Base-by-base conservation (phyloP, 2,329 filamentous ascomycete species). In the Colletotrichum australisinense region DNA sequence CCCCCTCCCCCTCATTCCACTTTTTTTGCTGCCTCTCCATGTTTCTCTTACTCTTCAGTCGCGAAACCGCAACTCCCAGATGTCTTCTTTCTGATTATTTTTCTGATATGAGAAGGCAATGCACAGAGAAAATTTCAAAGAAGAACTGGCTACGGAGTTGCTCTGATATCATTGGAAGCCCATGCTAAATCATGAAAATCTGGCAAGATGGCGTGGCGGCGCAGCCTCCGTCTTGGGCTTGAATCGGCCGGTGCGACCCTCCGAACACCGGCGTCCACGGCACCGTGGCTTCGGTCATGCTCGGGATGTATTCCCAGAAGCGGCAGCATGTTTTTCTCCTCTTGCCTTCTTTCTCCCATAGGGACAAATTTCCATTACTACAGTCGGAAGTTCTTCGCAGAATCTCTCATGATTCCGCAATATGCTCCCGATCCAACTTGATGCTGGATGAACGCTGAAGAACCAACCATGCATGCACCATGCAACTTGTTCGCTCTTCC, bases 1-100 rank as follows among this genome's bases (percentile, higher is more conserved):
- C 66, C 49, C 58, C 69, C 69, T 72, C 60, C 62, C 62, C 62
- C 62, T 64, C 62, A 64, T 64, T 55, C 49, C 16, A n/a, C 62
- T 53, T n/a, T 11, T 42, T 11, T 42, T 11, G 14, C 32, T 69
- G 46, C 67, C 67, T 67, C 70, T 65, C 67, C 67, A 60, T 32
- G 26, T 55, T 30, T 58, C 42, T 59, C 69, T 53, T 59, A 11
- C 32, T 56, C 24, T 30, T 46, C 67, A 52, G 57, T 30, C 32
- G 32, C 55, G 55, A 64, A 46, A 22, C 8, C 28, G 38, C 30
- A 35, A 12, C 19, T 30, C 8, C 19, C 8, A 30, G 19, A 58
- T 16, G 16, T 2, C 30, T 26, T 24, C 49, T 42, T 19, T 49
- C 9, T 49, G 6, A 8, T 30, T 22, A 64, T 26, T 38, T 19